Evolutionary conservation across 1,284 basidiomycete species (phyloP).

Genomic region (Cryptococcus sp.): DNA sequence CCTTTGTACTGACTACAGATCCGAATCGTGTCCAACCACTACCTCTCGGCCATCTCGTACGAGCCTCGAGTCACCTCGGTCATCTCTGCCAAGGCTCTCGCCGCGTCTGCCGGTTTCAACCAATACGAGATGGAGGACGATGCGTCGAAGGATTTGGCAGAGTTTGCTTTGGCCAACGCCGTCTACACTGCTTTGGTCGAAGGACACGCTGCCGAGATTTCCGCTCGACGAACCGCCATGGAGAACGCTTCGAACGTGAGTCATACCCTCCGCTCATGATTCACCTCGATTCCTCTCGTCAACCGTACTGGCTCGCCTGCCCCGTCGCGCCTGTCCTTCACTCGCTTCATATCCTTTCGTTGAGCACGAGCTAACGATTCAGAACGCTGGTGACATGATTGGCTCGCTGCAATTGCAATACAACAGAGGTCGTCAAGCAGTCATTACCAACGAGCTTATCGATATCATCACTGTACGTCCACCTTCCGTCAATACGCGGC

Average conservation of each 20-base stretch:
- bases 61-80: slow-evolving; percentile 73
- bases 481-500: no score
- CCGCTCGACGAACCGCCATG: slow-evolving; percentile 87
- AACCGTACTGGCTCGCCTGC: not conserved
- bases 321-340: no score
- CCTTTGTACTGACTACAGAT: slow-evolving; percentile 40
- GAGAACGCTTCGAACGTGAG: slow-evolving; percentile 89
- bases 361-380: not conserved
- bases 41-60: slow-evolving; percentile 89
- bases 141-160: slow-evolving; percentile 84
- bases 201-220: slow-evolving; percentile 86
- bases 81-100: slow-evolving; percentile 71
- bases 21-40: slow-evolving; percentile 91
- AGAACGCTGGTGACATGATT: slow-evolving; percentile 94
- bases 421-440: slow-evolving; percentile 98
- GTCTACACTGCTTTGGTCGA: slow-evolving; percentile 93
- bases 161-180: slow-evolving; percentile 95
- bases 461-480: slow-evolving; percentile 40
- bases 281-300: not conserved
- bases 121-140: slow-evolving; percentile 96
- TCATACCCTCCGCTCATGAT: no score
- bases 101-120: slow-evolving; percentile 77
- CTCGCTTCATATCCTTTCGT: no score
- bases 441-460: slow-evolving; percentile 57
- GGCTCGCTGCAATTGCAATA: slow-evolving; percentile 80